Evolutionary conservation across 106 monocot species (phyloP), one percentile per base, ranked within the genome.

Genomic region (Phalaenopsis equestris): DNA sequence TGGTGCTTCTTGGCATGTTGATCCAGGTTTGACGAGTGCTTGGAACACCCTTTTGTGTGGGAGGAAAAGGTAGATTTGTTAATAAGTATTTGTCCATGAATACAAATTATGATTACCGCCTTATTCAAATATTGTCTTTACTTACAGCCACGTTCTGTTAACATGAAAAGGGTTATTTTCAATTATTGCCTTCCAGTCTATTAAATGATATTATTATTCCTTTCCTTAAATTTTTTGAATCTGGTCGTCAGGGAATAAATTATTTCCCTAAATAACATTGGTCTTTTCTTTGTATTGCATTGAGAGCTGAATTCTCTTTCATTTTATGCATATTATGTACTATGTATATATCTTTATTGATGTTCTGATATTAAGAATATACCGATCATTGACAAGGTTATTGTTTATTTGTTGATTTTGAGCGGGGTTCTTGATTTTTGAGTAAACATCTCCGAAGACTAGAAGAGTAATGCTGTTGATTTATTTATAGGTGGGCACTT

Each of bases 1-100:
- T 12, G 98, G 98, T 84, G 98, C 98, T 55, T 99, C 98, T 78
- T 99, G 98, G 98, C 98, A 99, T 88, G 91, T 99, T 81, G 98
- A 99, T 88, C 98, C 98, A 70, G 91, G 88, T 7, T 84, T 99
- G 75, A 99, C 98, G 14, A 94, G 91, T 91, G 98, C 98, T 23
- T 99, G 98, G 98, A 99, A 99, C 77, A 94, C 98, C 70, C 93
- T 99, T 80, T 78, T 99, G 17, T 83, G 76, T 80, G 98, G 98
- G 41, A 68, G 85, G 42, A 99, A 99, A 94, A 85, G 94, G 98
- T 99, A 83, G 77, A 47, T 10, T 55, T 82, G 21, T 10, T 80
- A 75, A 55, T 65, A 3, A 24, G 76, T 47, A 30, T 76, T 76
- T 46, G 49, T 47, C 49, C 9, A 49, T 49, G 24, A 48, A 49